A percentile compares a stretch with the other conserved stretches of the same genome.
Evolutionary conservation across 2,329 filamentous ascomycete genomes (phyloP).

Genomic region (Pseudomassariella vexata): DNA sequence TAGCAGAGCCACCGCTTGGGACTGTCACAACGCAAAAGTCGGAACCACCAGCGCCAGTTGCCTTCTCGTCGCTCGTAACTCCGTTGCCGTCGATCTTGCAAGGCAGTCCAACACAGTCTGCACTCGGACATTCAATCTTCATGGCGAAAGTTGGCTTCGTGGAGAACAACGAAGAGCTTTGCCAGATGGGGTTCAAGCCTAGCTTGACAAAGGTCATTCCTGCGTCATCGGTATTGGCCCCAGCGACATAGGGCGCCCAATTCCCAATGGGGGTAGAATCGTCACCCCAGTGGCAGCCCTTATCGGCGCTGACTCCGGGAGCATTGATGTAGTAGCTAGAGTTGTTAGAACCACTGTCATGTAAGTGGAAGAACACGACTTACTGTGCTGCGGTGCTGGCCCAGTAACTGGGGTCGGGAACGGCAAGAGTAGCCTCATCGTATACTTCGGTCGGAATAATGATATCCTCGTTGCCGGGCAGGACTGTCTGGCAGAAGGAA

Average conservation of each 20-base stretch:
- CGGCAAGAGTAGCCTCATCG: conserved; percentile 54
- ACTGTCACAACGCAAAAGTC: conserved; percentile 75
- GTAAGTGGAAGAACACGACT: conserved; percentile 27
- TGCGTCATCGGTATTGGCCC: conserved; percentile 60
- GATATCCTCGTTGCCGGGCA: conserved; percentile 78
- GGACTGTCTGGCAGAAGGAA: conserved; percentile 73
- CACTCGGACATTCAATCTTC: conserved; percentile 62
- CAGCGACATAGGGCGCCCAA: conserved; percentile 72
- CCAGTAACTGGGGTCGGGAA: conserved; percentile 68
- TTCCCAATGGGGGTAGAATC: conserved; percentile 60
- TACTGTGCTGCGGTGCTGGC: conserved; percentile 67
- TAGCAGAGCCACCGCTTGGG: conserved; percentile 57
- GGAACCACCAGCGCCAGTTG: conserved; percentile 60
- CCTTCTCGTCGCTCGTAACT: conserved; percentile 48
- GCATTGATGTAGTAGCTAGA: conserved; percentile 71
- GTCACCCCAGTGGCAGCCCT: conserved; percentile 69
- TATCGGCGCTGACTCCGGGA: conserved; percentile 53
- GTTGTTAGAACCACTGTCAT: conserved; percentile 9
- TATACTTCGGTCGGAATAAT: conserved; percentile 69
- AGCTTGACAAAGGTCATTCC: conserved; percentile 71
- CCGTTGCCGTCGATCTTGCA: conserved; percentile 64
- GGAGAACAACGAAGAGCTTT: conserved; percentile 46
- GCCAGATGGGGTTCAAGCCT: conserved; percentile 72
- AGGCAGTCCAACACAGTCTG: conserved; percentile 65
- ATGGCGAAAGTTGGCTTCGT: conserved; percentile 61